Conservation (phyloP, 805 yeast species). For the Ogataea siamensis region DNA sequence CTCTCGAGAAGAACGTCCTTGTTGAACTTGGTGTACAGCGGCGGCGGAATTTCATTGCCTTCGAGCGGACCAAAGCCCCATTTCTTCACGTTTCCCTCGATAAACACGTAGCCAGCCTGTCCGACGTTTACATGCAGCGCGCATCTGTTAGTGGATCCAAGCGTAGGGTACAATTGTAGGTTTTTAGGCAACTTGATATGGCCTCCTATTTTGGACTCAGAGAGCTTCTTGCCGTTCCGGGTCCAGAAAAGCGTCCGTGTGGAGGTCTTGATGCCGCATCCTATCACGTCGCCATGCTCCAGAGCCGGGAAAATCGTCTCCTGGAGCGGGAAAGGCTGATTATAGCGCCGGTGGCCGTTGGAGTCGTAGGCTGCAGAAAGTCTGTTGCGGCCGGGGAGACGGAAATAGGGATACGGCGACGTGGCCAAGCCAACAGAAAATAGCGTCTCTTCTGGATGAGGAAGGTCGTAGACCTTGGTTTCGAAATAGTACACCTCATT, state of each 20-base stretch:
- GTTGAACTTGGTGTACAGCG: conserved; percentile 79
- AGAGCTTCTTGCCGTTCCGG: conserved; percentile 85
- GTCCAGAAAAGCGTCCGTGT: conserved; percentile 91
- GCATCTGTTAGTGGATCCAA: conserved; percentile 83
- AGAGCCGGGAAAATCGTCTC: conserved; percentile 50
- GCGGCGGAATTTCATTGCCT: conserved; percentile 91
- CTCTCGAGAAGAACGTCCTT: conserved; percentile 74
- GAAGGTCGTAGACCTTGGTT: conserved; percentile 72
- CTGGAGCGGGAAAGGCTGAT: conserved; percentile 62
- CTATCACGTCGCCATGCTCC: conserved; percentile 86
- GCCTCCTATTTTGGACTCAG: conserved; percentile 79
- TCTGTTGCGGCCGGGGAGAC: conserved; percentile 89
- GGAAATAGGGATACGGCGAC: conserved; percentile 88
- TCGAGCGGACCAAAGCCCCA: conserved; percentile 94
- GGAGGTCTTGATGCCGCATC: conserved; percentile 82
- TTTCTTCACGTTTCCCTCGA: conserved; percentile 89
- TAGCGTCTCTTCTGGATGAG: conserved; percentile 50
- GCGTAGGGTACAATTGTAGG: conserved; percentile 76
- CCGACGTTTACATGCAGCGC: conserved; percentile 91
- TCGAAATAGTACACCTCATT: conserved; percentile 91
- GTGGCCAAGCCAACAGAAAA: conserved; percentile 80
- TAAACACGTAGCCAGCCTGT: conserved; percentile 82
- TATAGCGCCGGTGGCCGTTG: conserved; percentile 72
- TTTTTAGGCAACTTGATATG: conserved; percentile 70
- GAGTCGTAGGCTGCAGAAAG: conserved; percentile 88